A percentile compares a stretch with the other conserved stretches of the same genome.
phyloP scores from a whole-genome alignment of 2,329 filamentous ascomycete species.

The Volutella citrinella region DNA sequence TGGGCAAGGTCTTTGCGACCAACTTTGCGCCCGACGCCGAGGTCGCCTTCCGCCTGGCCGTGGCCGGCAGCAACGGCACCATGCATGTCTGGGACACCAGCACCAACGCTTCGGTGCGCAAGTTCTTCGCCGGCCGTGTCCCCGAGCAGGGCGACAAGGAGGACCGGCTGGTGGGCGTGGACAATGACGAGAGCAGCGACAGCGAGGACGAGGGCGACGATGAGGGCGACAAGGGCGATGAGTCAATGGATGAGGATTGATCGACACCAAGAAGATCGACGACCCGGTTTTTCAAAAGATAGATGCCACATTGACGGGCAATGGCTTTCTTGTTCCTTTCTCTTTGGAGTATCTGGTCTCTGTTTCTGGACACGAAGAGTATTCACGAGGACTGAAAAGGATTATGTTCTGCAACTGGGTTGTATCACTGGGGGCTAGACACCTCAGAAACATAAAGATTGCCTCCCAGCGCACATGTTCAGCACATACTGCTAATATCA shows the following conservation, averaged over 20 bases:
- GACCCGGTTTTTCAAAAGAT: too few species aligned
- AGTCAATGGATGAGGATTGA: conserved; percentile 57
- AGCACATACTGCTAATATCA: too few species aligned
- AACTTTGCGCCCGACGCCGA: conserved; percentile 86
- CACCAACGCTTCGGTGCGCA: conserved; percentile 83
- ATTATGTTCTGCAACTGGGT: too few species aligned
- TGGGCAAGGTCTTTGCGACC: conserved; percentile 92
- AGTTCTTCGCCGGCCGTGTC: conserved; percentile 71
- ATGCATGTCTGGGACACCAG: conserved; percentile 96
- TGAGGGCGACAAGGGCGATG: conserved; percentile 48
- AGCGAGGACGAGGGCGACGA: conserved; percentile 55
- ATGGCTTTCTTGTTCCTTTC: too few species aligned
- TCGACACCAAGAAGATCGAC: too few species aligned
- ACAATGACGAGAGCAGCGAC: conserved; percentile 65
- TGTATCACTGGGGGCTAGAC: too few species aligned
- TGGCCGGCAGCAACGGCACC: conserved; percentile 89
- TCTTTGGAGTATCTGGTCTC: too few species aligned
- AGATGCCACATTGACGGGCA: too few species aligned
- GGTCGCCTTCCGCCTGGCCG: conserved; percentile 87
- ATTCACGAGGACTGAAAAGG: too few species aligned
- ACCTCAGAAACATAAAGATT: too few species aligned
- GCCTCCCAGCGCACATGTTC: too few species aligned
- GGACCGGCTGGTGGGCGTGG: conserved; percentile 76
- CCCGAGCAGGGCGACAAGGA: conserved; percentile 60
- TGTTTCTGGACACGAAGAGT: too few species aligned